Conservation (phyloP, 2,329 filamentous ascomycete genomes). For the Plectosphaerella cucumerina region DNA sequence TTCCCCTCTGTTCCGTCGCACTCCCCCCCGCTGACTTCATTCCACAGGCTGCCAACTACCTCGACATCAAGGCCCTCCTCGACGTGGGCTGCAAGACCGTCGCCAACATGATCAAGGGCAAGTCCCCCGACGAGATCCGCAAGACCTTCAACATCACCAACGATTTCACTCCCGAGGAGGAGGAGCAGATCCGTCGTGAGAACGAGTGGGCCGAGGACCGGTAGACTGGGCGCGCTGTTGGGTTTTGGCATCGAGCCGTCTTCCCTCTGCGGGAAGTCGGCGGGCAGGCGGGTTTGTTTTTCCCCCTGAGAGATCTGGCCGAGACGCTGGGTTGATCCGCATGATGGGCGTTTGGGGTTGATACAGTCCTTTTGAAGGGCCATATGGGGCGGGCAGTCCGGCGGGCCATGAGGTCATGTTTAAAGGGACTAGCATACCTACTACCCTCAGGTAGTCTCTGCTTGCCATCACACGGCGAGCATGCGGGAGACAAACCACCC, state of each 20-base stretch:
- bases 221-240: constrained; percentile 30
- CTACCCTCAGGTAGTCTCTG: too few relatives aligned
- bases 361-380: too few relatives aligned
- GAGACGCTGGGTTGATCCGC: too few relatives aligned
- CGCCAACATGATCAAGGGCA: constrained; percentile 99
- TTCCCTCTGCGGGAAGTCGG: too few relatives aligned
- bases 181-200: constrained; percentile 92
- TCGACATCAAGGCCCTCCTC: constrained; percentile 96
- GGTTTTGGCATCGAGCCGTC: not conserved
- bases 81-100: constrained; percentile 99
- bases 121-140: constrained; percentile 97
- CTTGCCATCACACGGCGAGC: too few relatives aligned
- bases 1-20: not conserved
- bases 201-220: constrained; percentile 90
- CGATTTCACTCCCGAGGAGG: constrained; percentile 97
- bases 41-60: constrained; percentile 85
- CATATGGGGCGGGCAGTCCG: too few relatives aligned
- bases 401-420: too few relatives aligned
- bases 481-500: too few relatives aligned
- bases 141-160: constrained; percentile 99
- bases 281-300: too few relatives aligned
- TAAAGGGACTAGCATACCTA: too few relatives aligned
- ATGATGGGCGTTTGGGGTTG: too few relatives aligned
- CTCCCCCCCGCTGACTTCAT: not conserved
- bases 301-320: too few relatives aligned